Evolutionary conservation across 139 green algal genomes (phyloP), one percentile per base, ranked within the genome.

Genomic region (Limnomonas spitsbergensis): DNA sequence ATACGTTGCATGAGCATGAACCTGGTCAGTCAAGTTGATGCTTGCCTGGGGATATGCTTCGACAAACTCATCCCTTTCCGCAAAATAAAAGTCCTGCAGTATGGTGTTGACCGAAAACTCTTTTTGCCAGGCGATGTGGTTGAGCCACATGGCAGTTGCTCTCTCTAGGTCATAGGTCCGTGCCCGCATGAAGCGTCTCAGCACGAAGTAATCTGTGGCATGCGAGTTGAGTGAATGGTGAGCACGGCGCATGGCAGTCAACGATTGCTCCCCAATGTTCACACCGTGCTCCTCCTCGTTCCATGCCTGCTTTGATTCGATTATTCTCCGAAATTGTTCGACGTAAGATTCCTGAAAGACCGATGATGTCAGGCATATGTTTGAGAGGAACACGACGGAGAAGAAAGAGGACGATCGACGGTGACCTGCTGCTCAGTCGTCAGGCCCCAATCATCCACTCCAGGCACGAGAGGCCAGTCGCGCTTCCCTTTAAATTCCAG

Each of bases 41-140:
- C 56, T 38, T 70, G 29, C 90, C 69, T 97, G 93, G 0, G 93
- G 94, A 76, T 96, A 98, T 0, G 93, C 72, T n/a, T 90, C 81
- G 29, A 98, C 86, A 75, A 98, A 97, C 66, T 92, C 83, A 40
- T 94, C 90, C 24, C 91, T 78, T 85, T 98, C 95, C 34, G 85
- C 77, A 73, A 97, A 98, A 6, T 92, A 61, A 74, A 98, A 98
- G 70, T 95, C 86, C 34, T 94, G 68, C 2, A 97, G 61, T 54
- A 95, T 90, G 38, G 71, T 84, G 77, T 97, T 92, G 7, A 90
- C 84, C 6, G 79, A 80, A 47, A 92, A 90, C 38, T 94, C 85
- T 26, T 69, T 31, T 14, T 83, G 81, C 87, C 88, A 94, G 31
- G 78, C 69, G 3, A 92, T n/a, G 7, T 82, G 81, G 61, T 88